Evolutionary conservation across 2,329 filamentous ascomycete species (phyloP), one percentile per base, ranked within the genome.

Genomic region (Cryphonectria radicalis): DNA sequence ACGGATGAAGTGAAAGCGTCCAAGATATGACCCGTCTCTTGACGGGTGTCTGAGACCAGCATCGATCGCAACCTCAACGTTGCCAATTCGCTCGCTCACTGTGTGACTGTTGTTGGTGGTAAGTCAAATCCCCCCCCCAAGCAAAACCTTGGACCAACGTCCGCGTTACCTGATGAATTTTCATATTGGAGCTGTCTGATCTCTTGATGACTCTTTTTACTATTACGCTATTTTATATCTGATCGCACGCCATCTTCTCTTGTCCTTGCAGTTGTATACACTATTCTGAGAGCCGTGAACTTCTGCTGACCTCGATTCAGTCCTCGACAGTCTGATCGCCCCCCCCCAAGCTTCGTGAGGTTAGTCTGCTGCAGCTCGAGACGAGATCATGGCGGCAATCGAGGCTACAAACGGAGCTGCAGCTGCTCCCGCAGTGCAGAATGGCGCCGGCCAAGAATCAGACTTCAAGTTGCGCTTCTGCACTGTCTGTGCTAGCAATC

Each of bases 401-500:
- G 86, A 87, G 69, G 76, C 75, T 55, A 74, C 79, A 40, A 86
- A 85, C 72, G 85, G 82, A 69, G 73, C 74, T 40, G 64, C 76
- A 46, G 76, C 78, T 28, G 74, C 81, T 40, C 74, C 77, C 55
- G 60, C 65, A 40, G 43, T 74, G 62, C 79, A 82, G 70, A 85
- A 86, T 70, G 83, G 83, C 69, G 82, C 84, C 37, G 81, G 84
- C 19, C 84, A 87, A 60, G 85, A 85, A 25, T 82, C 85, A 37
- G 84, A 84, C n/a, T 97, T 91, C 87, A 97, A 96, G 82, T 88
- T 99, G 73, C 97, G 93, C 79, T 98, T 98, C 82, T 98, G 95
- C 85, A 98, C 96, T 3, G 95, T 99, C n/a, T 99, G 96, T 82
- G 96, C 96, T 10, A 97, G 94, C 78, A 99, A 99, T 78, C 94